phyloP scores from a whole-genome alignment of 371 early-diverging fungal genomes.

The Mortierella sp. region DNA sequence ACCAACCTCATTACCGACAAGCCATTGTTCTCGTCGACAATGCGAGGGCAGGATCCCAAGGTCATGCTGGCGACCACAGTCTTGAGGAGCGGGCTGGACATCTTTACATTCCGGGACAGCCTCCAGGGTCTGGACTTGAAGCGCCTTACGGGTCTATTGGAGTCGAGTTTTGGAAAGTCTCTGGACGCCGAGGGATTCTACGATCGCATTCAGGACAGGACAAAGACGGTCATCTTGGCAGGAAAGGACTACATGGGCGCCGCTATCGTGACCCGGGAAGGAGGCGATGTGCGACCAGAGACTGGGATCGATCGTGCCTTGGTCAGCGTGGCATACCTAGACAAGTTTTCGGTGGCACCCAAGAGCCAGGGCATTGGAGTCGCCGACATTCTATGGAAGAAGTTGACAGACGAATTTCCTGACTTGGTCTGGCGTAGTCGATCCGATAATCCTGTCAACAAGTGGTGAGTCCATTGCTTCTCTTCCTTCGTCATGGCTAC shows the following conservation, averaged over 20 bases:
- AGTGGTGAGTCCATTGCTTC: conserved; percentile 76
- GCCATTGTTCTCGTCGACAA: conserved; percentile 61
- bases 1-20: conserved; percentile 75
- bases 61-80: conserved; percentile 71
- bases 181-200: conserved; percentile 73
- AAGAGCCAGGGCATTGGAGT: conserved; percentile 92
- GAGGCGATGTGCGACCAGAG: conserved; percentile 56
- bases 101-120: conserved; percentile 62
- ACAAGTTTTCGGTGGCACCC: conserved; percentile 94
- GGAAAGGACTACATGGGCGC: conserved; percentile 89
- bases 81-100: conserved; percentile 81
- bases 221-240: conserved; percentile 81
- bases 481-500: neutral
- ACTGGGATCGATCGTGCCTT: conserved; percentile 56
- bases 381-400: conserved; percentile 93
- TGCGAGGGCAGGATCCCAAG: conserved; percentile 45
- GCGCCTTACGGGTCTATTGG: conserved; percentile 74
- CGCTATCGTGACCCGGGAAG: conserved; percentile 77
- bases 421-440: conserved; percentile 90
- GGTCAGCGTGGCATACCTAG: conserved; percentile 74
- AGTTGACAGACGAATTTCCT: conserved; percentile 77
- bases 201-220: conserved; percentile 67
- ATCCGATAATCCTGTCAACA: conserved; percentile 91
- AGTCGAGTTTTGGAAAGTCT: conserved; percentile 83
- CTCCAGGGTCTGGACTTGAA: conserved; percentile 67